Conservation (phyloP, 2,329 filamentous ascomycete genomes). For the Aschersonia sp. region DNA sequence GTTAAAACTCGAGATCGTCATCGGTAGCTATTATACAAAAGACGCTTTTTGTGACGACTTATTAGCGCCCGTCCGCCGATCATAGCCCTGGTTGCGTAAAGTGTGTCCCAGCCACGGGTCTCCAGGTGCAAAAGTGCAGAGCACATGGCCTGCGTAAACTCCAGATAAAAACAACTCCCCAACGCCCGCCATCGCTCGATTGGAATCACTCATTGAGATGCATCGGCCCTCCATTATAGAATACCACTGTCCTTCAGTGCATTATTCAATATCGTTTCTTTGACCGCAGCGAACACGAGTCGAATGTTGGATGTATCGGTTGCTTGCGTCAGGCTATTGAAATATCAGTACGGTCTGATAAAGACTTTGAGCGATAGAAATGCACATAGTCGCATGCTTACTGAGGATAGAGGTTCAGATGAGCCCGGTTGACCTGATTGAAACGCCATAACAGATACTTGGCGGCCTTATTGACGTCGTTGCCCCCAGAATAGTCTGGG, state of each 20-base stretch:
- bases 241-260: constrained; percentile 97
- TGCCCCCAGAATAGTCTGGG: constrained; percentile 92
- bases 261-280: constrained; percentile 97
- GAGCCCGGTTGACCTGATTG: constrained; percentile 93
- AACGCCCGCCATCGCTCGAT: background rate
- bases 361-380: too few relatives aligned
- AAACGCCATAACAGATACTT: constrained; percentile 98
- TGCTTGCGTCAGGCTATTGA: constrained; percentile 77
- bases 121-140: too few relatives aligned
- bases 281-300: constrained; percentile 93
- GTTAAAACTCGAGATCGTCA: background rate
- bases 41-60: background rate
- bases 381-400: constrained; percentile 30
- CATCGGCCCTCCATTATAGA: constrained; percentile 38
- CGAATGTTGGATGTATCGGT: constrained; percentile 98
- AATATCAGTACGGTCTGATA: background rate
- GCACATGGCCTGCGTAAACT: background rate
- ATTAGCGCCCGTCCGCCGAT: too few relatives aligned
- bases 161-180: background rate
- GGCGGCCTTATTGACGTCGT: constrained; percentile 94
- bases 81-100: too few relatives aligned
- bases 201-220: background rate
- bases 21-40: background rate
- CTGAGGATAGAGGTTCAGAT: constrained; percentile 96
- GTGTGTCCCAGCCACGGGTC: too few relatives aligned